Evolutionary conservation across 1,284 basidiomycete species (phyloP), one percentile per base, ranked within the genome.

Genomic region (Apiotrichum veenhuisii): DNA sequence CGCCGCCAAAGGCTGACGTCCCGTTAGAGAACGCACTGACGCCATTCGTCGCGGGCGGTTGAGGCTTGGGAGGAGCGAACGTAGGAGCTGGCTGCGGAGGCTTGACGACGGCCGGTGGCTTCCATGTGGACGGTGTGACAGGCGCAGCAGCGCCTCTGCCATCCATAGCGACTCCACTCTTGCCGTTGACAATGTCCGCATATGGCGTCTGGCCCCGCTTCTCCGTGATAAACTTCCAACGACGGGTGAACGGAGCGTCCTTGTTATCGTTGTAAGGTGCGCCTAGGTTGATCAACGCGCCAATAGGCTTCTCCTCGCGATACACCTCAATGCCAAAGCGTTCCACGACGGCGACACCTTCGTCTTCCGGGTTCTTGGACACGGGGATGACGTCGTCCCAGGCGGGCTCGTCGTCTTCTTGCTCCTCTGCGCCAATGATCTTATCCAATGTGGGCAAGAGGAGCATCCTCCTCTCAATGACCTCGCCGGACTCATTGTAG

Each of bases 111-210:
- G 40, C 40, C 1, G 55, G 52, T 1, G 50, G 50, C 33, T 42
- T 38, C 47, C 47, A 50, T 7, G 34, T 14, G 11, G 40, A 33
- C 17, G 43, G 22, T 7, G 43, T 25, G 25, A 30, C 25, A 25
- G 25, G 14, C 10, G 51, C 43, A 3, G 51, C 23, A 22, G 51
- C 43, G 18, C 41, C 23, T 15, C 27, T 45, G 17, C 58, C 58
- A 27, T 61, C 63, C 23, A 68, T 50, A 1, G 58, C 54, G 0
- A 70, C 64, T 0, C 72, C 70, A 10, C 80, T 80, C n/a, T 80
- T 75, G 1, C 90, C 91, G 66, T 95, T 89, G 57, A 95, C 89
- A 55, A 95, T 82, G 54, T 91, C 84, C 1, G 83, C 80, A 52
- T 87, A 82, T 7, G 80, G 79, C 37, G 86, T 74, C 5, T 80